Conservation (phyloP, 306 rosid genomes). For the Dicorynia guianensis region DNA sequence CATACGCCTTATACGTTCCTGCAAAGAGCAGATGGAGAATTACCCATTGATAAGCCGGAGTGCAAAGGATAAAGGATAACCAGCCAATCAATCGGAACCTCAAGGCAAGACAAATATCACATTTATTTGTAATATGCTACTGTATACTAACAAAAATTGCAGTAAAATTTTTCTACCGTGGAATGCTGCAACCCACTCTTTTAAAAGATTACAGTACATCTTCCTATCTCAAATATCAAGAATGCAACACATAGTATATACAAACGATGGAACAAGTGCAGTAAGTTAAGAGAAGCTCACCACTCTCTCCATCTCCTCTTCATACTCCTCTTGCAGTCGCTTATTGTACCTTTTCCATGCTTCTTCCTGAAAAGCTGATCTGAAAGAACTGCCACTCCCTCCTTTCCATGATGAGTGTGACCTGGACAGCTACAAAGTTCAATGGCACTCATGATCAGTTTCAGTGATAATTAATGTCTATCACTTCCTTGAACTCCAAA, state of each 20-base stretch:
- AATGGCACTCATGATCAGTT: slow-evolving; percentile 48
- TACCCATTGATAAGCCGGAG: slow-evolving; percentile 20
- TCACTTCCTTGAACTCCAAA: not conserved
- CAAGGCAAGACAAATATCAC: slow-evolving; percentile 17
- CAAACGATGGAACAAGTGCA: not conserved
- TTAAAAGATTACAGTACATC: not conserved
- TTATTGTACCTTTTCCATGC: slow-evolving; percentile 87
- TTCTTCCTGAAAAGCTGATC: slow-evolving; percentile 86
- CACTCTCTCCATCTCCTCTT: slow-evolving; percentile 98
- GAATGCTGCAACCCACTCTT: slow-evolving; percentile 15
- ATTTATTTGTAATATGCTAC: slow-evolving; percentile 3
- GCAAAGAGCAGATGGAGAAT: slow-evolving; percentile 37
- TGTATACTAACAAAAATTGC: slow-evolving; percentile 24
- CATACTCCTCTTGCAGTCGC: slow-evolving; percentile 91
- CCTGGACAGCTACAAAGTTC: slow-evolving; percentile 63
- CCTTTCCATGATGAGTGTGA: slow-evolving; percentile 68
- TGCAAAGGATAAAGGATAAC: slow-evolving; percentile 16
- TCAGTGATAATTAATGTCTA: not conserved
- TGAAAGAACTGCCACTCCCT: slow-evolving; percentile 61
- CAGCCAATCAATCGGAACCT: not conserved
- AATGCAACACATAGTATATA: not conserved
- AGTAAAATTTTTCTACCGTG: slow-evolving; percentile 29
- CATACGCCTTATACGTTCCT: slow-evolving; percentile 99
- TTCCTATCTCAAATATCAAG: slow-evolving; percentile 22
- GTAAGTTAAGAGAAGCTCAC: slow-evolving; percentile 53